Conservation (phyloP, 2,329 filamentous ascomycete species). For the Furcasterigmium sp. region DNA sequence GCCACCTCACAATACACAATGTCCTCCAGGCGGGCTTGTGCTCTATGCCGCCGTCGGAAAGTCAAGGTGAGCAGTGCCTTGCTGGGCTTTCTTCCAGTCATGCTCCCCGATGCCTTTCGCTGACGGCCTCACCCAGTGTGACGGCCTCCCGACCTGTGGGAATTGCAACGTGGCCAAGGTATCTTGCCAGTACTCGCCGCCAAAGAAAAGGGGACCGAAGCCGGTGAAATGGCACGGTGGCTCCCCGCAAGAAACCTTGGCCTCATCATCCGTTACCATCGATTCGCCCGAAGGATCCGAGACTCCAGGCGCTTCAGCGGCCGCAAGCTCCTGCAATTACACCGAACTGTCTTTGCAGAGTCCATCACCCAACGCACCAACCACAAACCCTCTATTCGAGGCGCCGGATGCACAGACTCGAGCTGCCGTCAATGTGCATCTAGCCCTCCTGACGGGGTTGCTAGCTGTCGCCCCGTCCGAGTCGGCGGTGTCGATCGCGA, state of each 20-base stretch:
- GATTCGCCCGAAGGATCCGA: too few species aligned
- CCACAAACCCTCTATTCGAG: not conserved
- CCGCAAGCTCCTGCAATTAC: too few species aligned
- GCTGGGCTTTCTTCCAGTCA: too few species aligned
- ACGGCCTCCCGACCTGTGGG: slow-evolving; percentile 2
- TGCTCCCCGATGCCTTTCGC: too few species aligned
- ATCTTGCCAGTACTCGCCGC: not conserved
- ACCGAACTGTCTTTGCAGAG: too few species aligned
- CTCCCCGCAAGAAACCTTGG: not conserved
- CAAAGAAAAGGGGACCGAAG: not conserved
- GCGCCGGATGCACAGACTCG: not conserved
- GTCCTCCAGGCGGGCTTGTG: not conserved
- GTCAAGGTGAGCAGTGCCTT: slow-evolving; percentile 1
- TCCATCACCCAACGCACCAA: not conserved
- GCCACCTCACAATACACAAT: too few species aligned
- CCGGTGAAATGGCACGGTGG: not conserved
- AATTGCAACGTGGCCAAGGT: not conserved
- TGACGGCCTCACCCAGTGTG: not conserved
- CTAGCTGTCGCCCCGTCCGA: not conserved
- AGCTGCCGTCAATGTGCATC: not conserved
- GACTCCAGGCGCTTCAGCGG: too few species aligned
- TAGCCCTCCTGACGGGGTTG: not conserved
- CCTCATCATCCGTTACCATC: not conserved
- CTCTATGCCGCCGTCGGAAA: slow-evolving; percentile 1
- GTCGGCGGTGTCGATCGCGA: not conserved